Base-by-base conservation (phyloP, 1,284 basidiomycete genomes). In the Heterobasidion parviporum region DNA sequence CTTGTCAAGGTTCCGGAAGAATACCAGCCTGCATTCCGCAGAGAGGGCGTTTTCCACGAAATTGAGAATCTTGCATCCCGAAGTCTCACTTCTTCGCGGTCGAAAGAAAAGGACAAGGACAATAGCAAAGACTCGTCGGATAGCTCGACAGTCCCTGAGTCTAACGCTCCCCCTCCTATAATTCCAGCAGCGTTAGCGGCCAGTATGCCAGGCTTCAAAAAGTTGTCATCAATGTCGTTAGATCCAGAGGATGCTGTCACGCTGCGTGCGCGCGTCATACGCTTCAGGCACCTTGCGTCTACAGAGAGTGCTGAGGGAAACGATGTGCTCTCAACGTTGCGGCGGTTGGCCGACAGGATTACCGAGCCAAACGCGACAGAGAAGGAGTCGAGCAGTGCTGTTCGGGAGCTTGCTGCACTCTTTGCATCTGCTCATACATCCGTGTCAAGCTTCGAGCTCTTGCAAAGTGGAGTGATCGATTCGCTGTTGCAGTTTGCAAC, bases 41-140 rank as follows among this genome's bases (percentile, higher is more conserved):
- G 94, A 47, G 94, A 98, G 70, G 95, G 94, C 15, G 95, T 98
- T 41, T 86, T 96, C 67, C 89, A 94, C 68, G 94, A 97, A 68
- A 86, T 97, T 35, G 92, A 94, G 61, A 70, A 74, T 3, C 73
- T 94, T 33, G 85, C 91, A 10, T 75, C 78, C 12, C 79, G 86
- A 51, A 67, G 78, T 4, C 72, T 94, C 34, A 74, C 75, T 4
- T 74, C 84, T 0, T 64, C 76, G 8, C 85, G 81, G 61, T 75
- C 76, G 3, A 86, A 81, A 61, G 70, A 71, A 8, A 70, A 73
- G 55, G 77, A 80, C 50, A 70, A 50, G 49, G 49, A 50, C 33
- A 48, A 44, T 14, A 16, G 67, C 59, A 66, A 71, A 45, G 58
- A 60, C 36, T 60, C 62, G 48, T 65, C 73, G 8, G 74, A 78